phyloP scores from a whole-genome alignment of 768 basidiomycete genomes.

The Agaricus subrufescens region DNA sequence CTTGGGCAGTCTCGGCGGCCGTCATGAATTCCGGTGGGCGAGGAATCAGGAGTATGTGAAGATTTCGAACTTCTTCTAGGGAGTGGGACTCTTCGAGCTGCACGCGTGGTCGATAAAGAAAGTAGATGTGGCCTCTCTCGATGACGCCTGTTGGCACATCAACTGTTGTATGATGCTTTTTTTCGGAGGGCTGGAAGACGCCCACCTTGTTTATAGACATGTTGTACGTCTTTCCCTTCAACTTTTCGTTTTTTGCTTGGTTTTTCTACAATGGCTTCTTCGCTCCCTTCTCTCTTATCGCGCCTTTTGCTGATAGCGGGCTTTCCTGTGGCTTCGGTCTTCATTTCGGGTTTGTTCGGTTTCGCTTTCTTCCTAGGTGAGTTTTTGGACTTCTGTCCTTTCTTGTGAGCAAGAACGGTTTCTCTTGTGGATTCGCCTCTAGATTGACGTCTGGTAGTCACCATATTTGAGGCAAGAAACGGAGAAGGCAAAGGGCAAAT shows the following conservation, averaged over 20 bases:
- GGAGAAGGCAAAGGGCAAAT: neutral
- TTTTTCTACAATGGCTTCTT: conserved; percentile 22
- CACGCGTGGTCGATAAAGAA: conserved; percentile 60
- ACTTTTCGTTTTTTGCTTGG: conserved; percentile 10
- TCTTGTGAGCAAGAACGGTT: conserved; percentile 12
- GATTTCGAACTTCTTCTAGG: conserved; percentile 51
- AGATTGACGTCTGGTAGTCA: conserved; percentile 27
- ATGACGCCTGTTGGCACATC: conserved; percentile 38
- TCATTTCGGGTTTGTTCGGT: neutral
- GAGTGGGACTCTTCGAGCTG: conserved; percentile 47
- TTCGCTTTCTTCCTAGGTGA: conserved; percentile 9
- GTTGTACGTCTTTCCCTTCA: conserved; percentile 6
- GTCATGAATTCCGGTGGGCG: conserved; percentile 40
- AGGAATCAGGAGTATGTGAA: conserved; percentile 59
- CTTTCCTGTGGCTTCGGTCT: conserved; percentile 4
- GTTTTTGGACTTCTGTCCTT: conserved; percentile 11
- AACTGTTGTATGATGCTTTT: neutral
- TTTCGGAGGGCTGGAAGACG: neutral
- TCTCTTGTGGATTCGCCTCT: neutral
- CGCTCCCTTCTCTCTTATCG: conserved; percentile 13
- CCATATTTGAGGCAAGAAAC: conserved; percentile 17
- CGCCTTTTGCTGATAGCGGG: conserved; percentile 12
- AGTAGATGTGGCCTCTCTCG: conserved; percentile 59
- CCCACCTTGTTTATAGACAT: conserved; percentile 18
- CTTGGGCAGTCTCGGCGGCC: conserved; percentile 1